Base-by-base conservation (phyloP, 2,329 filamentous ascomycete species). In the Cordyceps cicadae region DNA sequence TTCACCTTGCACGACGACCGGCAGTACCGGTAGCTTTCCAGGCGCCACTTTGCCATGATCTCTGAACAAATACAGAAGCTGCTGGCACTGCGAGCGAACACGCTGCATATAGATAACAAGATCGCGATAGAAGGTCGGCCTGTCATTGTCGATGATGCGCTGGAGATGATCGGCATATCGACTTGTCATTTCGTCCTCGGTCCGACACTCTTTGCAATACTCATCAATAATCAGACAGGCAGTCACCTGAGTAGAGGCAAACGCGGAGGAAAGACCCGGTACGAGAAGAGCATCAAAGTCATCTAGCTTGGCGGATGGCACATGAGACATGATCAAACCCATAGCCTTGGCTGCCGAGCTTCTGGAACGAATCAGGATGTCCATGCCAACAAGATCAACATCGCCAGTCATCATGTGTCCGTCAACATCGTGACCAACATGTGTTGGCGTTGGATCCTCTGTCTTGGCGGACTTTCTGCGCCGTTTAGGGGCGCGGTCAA, bases 401-500 rank as follows among this genome's bases (percentile, higher is more conserved):
- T 99, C 95, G 56, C 95, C 94, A 70, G 93, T 90, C 79, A 99
- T 92, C 88, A 99, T 97, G 66, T 96, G 92, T 11, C 92, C 94
- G 71, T 99, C 94, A 19, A 99, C 91, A 72, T 99, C 96, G 73
- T 99, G 94, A 1, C 88, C 84, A n/a, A 88, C 78, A n/a, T 77
- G 82, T 4, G 82, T 75, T 1, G 83, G 76, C 1, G 82, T 77
- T 9, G 81, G 75, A 32, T 92, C 88, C 59, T 94, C 90, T 21
- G 83, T 76, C 77, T 95, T 96, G n/a, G 89, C 86, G 0, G 89
- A 89, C 73, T 92, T 95, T 63, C 92, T 86, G 39, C 92, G 84
- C 65, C 90, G 87, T 74, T 94, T 90, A 2, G 86, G 78, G 15
- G 85, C 80, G 63, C 89, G 82, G 62, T 90, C 84, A 14, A 78